Percentiles rank a stretch among this genome's conserved stretches.
Conservation (phyloP, 352 stramenopile species). For the Globisporangium spinosum region DNA sequence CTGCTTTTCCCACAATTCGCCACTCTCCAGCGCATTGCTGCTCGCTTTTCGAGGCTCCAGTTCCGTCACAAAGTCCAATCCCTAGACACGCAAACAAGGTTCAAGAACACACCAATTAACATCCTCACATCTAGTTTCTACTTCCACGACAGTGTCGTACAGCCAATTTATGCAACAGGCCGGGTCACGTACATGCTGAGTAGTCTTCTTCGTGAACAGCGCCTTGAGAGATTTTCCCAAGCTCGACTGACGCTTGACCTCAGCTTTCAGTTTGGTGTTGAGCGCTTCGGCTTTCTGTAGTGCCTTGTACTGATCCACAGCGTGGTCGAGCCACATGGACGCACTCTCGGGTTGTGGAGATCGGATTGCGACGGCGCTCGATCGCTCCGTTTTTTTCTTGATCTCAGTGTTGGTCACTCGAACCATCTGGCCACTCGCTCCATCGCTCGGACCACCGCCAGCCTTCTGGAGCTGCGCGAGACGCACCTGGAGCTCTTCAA, state of each 20-base stretch:
- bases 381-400: background rate
- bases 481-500: conserved; percentile 14
- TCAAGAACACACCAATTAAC: background rate
- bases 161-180: background rate
- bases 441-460: background rate
- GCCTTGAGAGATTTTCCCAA: conserved; percentile 10
- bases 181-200: conserved; percentile 10
- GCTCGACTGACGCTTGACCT: conserved; percentile 11
- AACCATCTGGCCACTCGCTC: background rate
- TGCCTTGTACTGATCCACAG: conserved; percentile 14
- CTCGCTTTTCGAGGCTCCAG: conserved; percentile 2
- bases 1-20: background rate
- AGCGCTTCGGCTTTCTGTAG: conserved; percentile 13
- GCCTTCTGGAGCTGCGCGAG: conserved; percentile 16
- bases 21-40: background rate
- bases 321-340: conserved; percentile 15
- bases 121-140: background rate
- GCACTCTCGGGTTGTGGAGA: background rate
- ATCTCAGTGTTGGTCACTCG: background rate
- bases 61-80: conserved; percentile 5
- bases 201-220: conserved; percentile 15
- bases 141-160: background rate
- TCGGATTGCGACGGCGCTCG: background rate
- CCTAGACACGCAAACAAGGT: background rate
- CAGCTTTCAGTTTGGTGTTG: conserved; percentile 10